Base-by-base conservation (phyloP, 176 grass and related monocot species). In the Triticum timopheevii region DNA sequence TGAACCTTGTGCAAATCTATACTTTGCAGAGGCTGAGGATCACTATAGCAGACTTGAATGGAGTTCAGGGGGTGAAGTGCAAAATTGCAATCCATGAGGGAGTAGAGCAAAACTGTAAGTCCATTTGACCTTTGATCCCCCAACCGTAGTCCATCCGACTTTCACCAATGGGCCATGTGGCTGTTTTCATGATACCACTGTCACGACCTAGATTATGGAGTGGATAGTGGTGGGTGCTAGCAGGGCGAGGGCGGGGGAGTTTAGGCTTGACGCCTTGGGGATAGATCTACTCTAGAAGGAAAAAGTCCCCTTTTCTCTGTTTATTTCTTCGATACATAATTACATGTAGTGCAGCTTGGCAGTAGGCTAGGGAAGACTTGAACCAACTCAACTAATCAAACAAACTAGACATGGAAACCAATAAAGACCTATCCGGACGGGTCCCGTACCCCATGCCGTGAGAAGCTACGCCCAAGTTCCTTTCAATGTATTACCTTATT, bases 401-500 rank as follows among this genome's bases (percentile, higher is more conserved):
- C 54, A 58, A 58, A 58, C 17, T 58, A 58, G 54, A 58, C 54
- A 20, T 58, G 54, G 19, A 58, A 22, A 58, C 54, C 19, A 58
- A 58, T 22, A 58, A 58, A 22, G 19, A 58, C 54, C 54, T 58
- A 58, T 58, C 19, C 17, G 19, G 19, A 1, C 19, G 19, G 54
- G 54, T 58, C 54, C 54, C 8, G 54, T 58, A 58, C 54, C 54
- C 54, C 54, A 58, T 58, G 54, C 7, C 17, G 54, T 58, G 19
- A 58, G 17, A 10, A 83, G 19, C 7, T 31, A 50, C 61, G 68
- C 19, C 39, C 40, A 84, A 80, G 78, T 13, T 80, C 27, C 39
- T 38, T 58, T 69, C 13, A 52, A 38, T 79, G 76, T 30, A 11
- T 23, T 77, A 96, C 94, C 94, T 98, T 98, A 87, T 98, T 96